These are phyloP conservation scores for Penicillium thymicola DNA, from an alignment of 2,329 filamentous ascomycete species.

Conservation along the genomic window DNA sequence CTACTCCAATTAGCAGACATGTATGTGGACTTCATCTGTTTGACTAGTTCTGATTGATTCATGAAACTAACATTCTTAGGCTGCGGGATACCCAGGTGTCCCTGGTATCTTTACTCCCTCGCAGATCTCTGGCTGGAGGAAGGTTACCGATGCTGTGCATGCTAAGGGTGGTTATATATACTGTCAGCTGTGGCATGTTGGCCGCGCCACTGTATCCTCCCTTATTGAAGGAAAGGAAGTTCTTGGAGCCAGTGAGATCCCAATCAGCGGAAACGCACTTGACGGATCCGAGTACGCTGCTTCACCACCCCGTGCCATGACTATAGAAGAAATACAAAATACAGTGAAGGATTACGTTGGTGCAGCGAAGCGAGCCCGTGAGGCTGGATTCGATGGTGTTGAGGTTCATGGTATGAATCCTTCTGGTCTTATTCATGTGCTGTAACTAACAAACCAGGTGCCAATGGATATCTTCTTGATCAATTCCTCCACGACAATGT, in stretches of 20 bases:
- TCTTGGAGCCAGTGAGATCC: slow-evolving; percentile 29
- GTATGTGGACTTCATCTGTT: slow-evolving; percentile 2
- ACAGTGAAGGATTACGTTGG: slow-evolving; percentile 38
- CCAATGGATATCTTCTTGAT: slow-evolving; percentile 65
- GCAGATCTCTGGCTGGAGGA: slow-evolving; percentile 34
- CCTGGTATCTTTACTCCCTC: slow-evolving; percentile 30
- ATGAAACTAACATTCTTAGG: slow-evolving; percentile 12
- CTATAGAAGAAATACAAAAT: slow-evolving; percentile 39
- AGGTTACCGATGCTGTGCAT: slow-evolving; percentile 34
- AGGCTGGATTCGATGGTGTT: slow-evolving; percentile 52
- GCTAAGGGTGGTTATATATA: slow-evolving; percentile 31
- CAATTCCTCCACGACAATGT: slow-evolving; percentile 61
- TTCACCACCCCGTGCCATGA: slow-evolving; percentile 34
- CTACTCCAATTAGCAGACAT: slow-evolving; percentile 30
- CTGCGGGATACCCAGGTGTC: slow-evolving; percentile 29
- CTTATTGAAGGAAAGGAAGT: slow-evolving; percentile 34
- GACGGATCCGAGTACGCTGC: slow-evolving; percentile 34
- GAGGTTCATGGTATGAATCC: slow-evolving; percentile 42
- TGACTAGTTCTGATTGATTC: no score
- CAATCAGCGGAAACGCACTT: slow-evolving; percentile 40
- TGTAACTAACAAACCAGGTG: slow-evolving; percentile 39
- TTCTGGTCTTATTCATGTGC: background rate
- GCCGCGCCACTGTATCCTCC: slow-evolving; percentile 38
- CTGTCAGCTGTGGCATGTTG: slow-evolving; percentile 39
- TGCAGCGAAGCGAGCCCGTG: slow-evolving; percentile 43